Conservation (phyloP, 305 asterid species). For the Solanum hybrid region DNA sequence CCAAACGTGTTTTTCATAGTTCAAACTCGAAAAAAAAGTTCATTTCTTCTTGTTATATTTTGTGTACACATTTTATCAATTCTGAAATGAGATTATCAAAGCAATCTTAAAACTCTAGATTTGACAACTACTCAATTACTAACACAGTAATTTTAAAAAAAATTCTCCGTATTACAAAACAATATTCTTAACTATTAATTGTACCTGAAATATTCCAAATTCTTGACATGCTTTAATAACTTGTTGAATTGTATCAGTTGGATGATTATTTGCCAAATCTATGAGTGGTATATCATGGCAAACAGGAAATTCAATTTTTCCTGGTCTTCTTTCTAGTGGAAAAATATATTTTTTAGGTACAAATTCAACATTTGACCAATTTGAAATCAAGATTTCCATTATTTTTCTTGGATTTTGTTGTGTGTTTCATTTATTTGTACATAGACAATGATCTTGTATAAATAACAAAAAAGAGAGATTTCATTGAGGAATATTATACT, state of each 20-base stretch:
- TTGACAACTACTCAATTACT: not conserved
- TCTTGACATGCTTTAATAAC: conserved; percentile 28
- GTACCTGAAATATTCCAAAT: conserved; percentile 32
- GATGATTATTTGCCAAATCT: conserved; percentile 9
- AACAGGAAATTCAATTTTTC: conserved; percentile 11
- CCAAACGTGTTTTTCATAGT: too few species aligned
- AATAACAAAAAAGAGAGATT: not conserved
- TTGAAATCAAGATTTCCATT: conserved; percentile 14
- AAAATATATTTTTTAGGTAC: conserved; percentile 25
- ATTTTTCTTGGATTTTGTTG: not conserved
- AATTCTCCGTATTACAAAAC: not conserved
- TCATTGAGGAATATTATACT: not conserved
- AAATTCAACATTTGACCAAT: conserved; percentile 16
- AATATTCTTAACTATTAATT: not conserved
- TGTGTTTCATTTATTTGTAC: not conserved
- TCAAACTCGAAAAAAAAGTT: too few species aligned
- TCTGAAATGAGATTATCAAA: not conserved
- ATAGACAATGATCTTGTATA: not conserved
- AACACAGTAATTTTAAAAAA: too few species aligned
- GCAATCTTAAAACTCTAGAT: not conserved
- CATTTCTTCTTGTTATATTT: too few species aligned
- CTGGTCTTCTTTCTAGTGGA: conserved; percentile 29
- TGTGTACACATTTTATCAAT: too few species aligned
- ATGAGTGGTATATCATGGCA: conserved; percentile 22
- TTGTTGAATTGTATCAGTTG: conserved; percentile 7